phyloP scores from a whole-genome alignment of 2,329 filamentous ascomycete genomes.

The Scortechinia acanthostroma region DNA sequence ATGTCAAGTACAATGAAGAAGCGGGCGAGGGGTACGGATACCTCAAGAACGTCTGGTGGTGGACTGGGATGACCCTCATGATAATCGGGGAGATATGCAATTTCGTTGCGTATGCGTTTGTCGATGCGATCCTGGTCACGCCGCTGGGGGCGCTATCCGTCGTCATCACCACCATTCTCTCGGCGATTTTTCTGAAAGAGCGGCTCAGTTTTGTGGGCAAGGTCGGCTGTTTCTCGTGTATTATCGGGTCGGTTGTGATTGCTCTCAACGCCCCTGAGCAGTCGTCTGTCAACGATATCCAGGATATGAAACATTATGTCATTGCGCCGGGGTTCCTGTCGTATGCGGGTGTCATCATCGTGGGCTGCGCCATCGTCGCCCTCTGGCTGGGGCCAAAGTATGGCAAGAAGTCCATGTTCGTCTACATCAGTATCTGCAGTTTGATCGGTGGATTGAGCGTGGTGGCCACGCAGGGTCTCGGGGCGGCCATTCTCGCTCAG shows the following conservation, averaged over 20 bases:
- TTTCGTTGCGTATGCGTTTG: constrained; percentile 93
- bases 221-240: constrained; percentile 90
- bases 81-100: constrained; percentile 95
- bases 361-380: constrained; percentile 66
- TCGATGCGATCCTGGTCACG: constrained; percentile 90
- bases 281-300: constrained; percentile 77
- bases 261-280: constrained; percentile 85
- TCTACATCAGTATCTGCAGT: constrained; percentile 94
- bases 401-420: constrained; percentile 94
- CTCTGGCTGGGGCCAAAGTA: constrained; percentile 80
- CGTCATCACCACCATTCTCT: constrained; percentile 83
- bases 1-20: constrained; percentile 91
- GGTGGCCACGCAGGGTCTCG: constrained; percentile 86
- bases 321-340: constrained; percentile 78
- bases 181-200: constrained; percentile 92
- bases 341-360: constrained; percentile 76
- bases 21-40: constrained; percentile 96
- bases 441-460: constrained; percentile 90
- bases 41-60: constrained; percentile 91
- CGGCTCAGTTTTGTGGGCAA: constrained; percentile 91
- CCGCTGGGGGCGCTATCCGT: constrained; percentile 86
- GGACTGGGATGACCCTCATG: constrained; percentile 93
- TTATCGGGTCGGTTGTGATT: constrained; percentile 87
- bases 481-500: constrained; percentile 84
- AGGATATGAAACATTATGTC: constrained; percentile 85